These are phyloP conservation scores for Venturia effusa DNA, from an alignment of 2,329 filamentous ascomycete species.

Conservation along the genomic window DNA sequence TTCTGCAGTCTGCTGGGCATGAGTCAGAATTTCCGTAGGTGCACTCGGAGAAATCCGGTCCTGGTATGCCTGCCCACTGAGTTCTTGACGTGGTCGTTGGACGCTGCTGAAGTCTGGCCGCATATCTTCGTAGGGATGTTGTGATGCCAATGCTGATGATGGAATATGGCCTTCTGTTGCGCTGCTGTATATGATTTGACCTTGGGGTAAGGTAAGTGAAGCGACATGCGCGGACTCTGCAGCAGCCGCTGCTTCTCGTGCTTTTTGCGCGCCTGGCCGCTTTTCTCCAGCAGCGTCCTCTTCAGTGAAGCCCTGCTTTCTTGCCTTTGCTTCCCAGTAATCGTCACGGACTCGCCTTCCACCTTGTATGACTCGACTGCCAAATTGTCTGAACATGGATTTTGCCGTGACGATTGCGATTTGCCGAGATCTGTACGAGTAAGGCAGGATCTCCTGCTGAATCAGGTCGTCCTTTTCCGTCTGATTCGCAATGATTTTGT, in stretches of 20 bases:
- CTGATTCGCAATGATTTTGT: slow-evolving; percentile 95
- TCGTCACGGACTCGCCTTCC: slow-evolving; percentile 89
- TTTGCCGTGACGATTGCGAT: slow-evolving; percentile 96
- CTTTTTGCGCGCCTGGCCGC: slow-evolving; percentile 81
- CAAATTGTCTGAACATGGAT: slow-evolving; percentile 98
- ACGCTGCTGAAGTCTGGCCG: slow-evolving; percentile 64
- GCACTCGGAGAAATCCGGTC: slow-evolving; percentile 49
- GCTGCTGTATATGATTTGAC: slow-evolving; percentile 70
- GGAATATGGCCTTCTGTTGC: slow-evolving; percentile 54
- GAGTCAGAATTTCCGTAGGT: slow-evolving; percentile 68
- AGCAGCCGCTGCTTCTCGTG: slow-evolving; percentile 67
- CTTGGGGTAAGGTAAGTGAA: slow-evolving; percentile 53
- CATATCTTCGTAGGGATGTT: slow-evolving; percentile 35
- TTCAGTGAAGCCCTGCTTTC: slow-evolving; percentile 96
- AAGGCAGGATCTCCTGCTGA: slow-evolving; percentile 86
- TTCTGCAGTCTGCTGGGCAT: slow-evolving; percentile 80
- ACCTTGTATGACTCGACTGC: slow-evolving; percentile 82
- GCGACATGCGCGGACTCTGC: slow-evolving; percentile 47
- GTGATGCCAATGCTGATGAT: slow-evolving; percentile 23
- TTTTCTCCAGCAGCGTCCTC: slow-evolving; percentile 94
- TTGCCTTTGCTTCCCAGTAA: slow-evolving; percentile 96
- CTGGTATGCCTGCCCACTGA: slow-evolving; percentile 77
- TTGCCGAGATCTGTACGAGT: slow-evolving; percentile 95
- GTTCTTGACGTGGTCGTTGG: slow-evolving; percentile 77
- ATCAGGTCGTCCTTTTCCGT: slow-evolving; percentile 95